Base-by-base conservation (phyloP, 2,329 filamentous ascomycete species). In the Colletotrichum cuscutae region DNA sequence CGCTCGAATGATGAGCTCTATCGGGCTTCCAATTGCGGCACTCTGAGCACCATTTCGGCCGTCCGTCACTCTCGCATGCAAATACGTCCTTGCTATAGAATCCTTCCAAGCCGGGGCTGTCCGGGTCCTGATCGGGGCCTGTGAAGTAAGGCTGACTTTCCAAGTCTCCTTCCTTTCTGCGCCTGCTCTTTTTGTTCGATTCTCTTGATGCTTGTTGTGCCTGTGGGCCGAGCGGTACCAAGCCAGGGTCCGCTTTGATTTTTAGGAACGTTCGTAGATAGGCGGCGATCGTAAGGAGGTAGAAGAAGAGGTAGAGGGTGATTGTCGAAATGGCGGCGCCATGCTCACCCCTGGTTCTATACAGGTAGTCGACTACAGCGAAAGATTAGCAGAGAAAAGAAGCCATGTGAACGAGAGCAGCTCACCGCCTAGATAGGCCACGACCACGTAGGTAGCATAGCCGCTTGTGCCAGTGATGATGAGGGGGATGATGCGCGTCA, bases 1-100 rank as follows among this genome's bases (percentile, higher is more conserved):
- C 94, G 65, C 92, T 92, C 78, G 93, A 97, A 82, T 98, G 96
- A 80, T 98, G 95, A 2, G 93, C 89, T 4, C 96, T 89, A 78
- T 98, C 96, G 0, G 93, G 91, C 81, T 98, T 98, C 90, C 94
- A 98, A 75, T 93, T 94, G 68, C 89, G 89, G 80, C 96, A 99
- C 65, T 90, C 89, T 4, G 91, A 92, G 83, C 96, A 99, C 91
- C 94, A 98, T 37, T 91, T 89, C 0, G 96, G 96, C n/a, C 92
- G 87, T 0, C 97, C 97, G 77, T 97, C 93, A 13, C 87, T 85
- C 77, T 97, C 93, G 82, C 94, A 98, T 2, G 95, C 88, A 80
- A 97, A 98, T 1, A 94, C 89, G 76, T 97, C 92, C 79, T 93
- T 94, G 75, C 89, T 92, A 79, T 97, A 97, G 79, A 97, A 97